Evolutionary conservation across 2,329 filamentous ascomycete genomes (phyloP).

Genomic region (Neopestalotiopsis clavispora): DNA sequence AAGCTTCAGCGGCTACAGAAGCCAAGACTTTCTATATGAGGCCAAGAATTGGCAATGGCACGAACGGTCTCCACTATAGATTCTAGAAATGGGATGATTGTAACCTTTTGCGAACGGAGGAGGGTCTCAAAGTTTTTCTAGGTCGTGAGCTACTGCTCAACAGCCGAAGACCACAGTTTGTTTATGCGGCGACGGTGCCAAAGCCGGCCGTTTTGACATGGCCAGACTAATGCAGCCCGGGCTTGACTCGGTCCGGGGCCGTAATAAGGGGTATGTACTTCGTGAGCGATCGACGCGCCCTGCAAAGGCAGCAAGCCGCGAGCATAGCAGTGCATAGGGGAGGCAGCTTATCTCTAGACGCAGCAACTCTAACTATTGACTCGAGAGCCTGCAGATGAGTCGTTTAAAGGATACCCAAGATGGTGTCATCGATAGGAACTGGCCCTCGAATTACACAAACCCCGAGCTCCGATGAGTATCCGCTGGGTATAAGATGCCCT

Average conservation of each 20-base stretch:
- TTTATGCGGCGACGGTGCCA: neutral
- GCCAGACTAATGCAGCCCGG: conserved; percentile 8
- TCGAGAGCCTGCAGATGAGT: neutral
- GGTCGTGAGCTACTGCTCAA: neutral
- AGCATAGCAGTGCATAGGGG: neutral
- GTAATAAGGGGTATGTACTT: conserved; percentile 3
- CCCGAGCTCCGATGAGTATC: neutral
- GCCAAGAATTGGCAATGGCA: neutral
- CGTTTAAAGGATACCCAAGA: neutral
- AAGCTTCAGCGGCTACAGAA: neutral
- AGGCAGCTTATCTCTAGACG: neutral
- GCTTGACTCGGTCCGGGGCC: conserved; percentile 15
- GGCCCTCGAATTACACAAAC: neutral
- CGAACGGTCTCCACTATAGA: neutral
- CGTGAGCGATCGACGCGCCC: neutral
- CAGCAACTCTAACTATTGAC: neutral
- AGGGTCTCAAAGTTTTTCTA: neutral
- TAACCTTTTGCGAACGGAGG: neutral
- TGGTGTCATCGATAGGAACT: neutral
- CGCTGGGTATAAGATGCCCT: neutral
- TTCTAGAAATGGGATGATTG: neutral
- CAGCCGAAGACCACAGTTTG: neutral
- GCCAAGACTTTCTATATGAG: neutral
- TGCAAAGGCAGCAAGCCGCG: conserved; percentile 7
- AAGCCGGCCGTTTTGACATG: conserved; percentile 7